phyloP scores from a whole-genome alignment of 257 asterid species.

The Dorcoceras hygrometricum region DNA sequence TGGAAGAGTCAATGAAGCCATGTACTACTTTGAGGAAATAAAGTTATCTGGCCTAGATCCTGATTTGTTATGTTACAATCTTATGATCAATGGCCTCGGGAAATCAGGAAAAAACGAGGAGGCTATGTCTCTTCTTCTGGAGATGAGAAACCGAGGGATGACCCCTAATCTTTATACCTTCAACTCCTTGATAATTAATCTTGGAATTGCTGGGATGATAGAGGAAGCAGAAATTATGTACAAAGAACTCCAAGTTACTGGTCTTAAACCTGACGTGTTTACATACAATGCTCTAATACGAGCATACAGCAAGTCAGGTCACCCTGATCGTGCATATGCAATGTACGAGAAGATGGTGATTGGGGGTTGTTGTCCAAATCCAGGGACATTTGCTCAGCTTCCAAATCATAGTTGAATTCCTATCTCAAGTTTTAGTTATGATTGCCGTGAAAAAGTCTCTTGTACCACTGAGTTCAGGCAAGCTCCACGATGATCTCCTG shows the following conservation, averaged over 20 bases:
- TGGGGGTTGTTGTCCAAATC: constrained; percentile 77
- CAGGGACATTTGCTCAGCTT: constrained; percentile 81
- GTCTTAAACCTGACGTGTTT: constrained; percentile 74
- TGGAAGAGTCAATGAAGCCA: constrained; percentile 65
- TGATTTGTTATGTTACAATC: constrained; percentile 77
- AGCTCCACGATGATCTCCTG: not conserved
- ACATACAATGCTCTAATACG: constrained; percentile 85
- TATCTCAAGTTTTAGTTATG: constrained; percentile 4
- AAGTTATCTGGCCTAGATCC: constrained; percentile 83
- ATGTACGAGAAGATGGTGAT: constrained; percentile 86
- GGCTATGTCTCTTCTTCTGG: constrained; percentile 62
- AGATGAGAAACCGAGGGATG: constrained; percentile 75
- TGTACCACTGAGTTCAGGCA: not conserved
- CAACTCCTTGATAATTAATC: constrained; percentile 67
- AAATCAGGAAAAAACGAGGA: constrained; percentile 52
- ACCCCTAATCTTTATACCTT: constrained; percentile 73
- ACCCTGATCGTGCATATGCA: constrained; percentile 70
- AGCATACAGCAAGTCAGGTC: constrained; percentile 74
- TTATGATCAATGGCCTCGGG: constrained; percentile 81
- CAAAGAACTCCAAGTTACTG: constrained; percentile 57
- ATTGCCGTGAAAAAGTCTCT: not conserved
- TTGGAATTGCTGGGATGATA: constrained; percentile 68
- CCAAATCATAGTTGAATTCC: constrained; percentile 45
- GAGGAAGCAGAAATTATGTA: constrained; percentile 73
- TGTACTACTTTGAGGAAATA: constrained; percentile 66